Evolutionary conservation across 2,329 filamentous ascomycete species (phyloP).

Genomic region (Rhynchosporium graminicola): DNA sequence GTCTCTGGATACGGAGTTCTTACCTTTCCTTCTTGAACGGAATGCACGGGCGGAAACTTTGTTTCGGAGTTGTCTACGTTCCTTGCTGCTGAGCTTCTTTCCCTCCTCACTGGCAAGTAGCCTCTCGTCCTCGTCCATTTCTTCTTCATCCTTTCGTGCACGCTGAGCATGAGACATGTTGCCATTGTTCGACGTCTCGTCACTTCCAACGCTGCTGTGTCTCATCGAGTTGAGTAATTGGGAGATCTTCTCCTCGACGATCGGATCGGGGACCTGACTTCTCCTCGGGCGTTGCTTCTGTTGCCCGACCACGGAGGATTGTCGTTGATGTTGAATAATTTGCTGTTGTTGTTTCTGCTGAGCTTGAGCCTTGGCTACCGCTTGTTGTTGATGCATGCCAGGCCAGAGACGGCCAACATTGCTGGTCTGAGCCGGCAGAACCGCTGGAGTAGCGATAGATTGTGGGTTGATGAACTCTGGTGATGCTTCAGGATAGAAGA

Average conservation of each 20-base stretch:
- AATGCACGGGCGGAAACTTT: conserved; percentile 98
- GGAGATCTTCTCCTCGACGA: conserved; percentile 90
- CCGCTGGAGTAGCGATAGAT: conserved; percentile 47
- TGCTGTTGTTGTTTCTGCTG: conserved; percentile 69
- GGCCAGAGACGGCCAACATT: conserved; percentile 79
- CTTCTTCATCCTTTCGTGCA: conserved; percentile 89
- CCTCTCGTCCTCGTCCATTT: conserved; percentile 98
- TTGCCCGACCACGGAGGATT: conserved; percentile 41
- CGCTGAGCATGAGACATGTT: conserved; percentile 68
- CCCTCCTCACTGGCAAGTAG: conserved; percentile 94
- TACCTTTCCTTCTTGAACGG: conserved; percentile 97
- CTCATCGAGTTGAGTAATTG: conserved; percentile 92
- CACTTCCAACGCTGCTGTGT: conserved; percentile 58
- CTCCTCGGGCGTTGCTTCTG: conserved; percentile 46
- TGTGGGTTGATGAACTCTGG: conserved; percentile 71
- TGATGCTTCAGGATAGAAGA: conserved; percentile 59
- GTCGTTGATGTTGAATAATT: conserved; percentile 59
- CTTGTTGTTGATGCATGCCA: conserved; percentile 89
- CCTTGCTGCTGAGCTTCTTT: conserved; percentile 98
- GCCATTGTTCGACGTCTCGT: conserved; percentile 49
- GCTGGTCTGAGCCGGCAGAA: conserved; percentile 50
- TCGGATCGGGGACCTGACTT: conserved; percentile 57
- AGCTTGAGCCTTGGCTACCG: conserved; percentile 72
- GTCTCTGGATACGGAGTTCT: conserved; percentile 39
- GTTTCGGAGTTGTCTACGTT: conserved; percentile 94